Evolutionary conservation across 2,329 filamentous ascomycete genomes (phyloP).

Genomic region (Seiridium unicorne): DNA sequence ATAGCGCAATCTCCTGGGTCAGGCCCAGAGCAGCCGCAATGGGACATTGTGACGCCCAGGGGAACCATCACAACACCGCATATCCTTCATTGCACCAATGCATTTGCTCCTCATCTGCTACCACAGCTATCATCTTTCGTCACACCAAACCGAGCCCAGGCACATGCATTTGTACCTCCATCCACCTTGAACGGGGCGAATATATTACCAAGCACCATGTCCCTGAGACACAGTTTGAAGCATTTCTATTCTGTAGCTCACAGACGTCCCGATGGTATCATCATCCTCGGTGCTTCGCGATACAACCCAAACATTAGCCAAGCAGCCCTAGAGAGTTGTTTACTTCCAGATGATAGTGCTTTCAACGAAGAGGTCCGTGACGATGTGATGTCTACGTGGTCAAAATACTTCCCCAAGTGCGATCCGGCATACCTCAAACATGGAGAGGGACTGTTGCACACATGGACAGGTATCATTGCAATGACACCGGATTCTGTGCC

Average conservation of each 20-base stretch:
- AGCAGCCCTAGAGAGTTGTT: constrained; percentile 23
- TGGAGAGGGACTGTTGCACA: constrained; percentile 42
- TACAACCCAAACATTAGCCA: constrained; percentile 35
- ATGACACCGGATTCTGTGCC: constrained; percentile 46
- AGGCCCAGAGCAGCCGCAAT: constrained; percentile 14
- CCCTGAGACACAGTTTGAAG: constrained; percentile 41
- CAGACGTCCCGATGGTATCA: constrained; percentile 37
- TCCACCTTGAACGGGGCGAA: constrained; percentile 31
- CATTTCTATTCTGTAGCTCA: constrained; percentile 51
- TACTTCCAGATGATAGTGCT: constrained; percentile 36
- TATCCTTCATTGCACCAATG: constrained; percentile 39
- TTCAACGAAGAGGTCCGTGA: constrained; percentile 37
- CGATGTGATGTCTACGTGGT: constrained; percentile 34
- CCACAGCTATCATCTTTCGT: constrained; percentile 32
- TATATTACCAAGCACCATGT: constrained; percentile 37
- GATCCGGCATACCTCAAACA: constrained; percentile 20
- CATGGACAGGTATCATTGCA: constrained; percentile 46
- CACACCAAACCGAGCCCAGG: constrained; percentile 42
- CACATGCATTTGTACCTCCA: constrained; percentile 40
- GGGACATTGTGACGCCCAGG: constrained; percentile 32
- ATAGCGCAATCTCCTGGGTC: constrained; percentile 19
- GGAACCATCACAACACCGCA: constrained; percentile 26
- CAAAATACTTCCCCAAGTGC: constrained; percentile 29
- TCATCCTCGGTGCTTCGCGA: constrained; percentile 41
- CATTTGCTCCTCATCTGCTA: constrained; percentile 33